Percentiles rank a stretch among this genome's conserved stretches.
phyloP scores from a whole-genome alignment of 129 eudicot species.

The Dittrichia graveolens region DNA sequence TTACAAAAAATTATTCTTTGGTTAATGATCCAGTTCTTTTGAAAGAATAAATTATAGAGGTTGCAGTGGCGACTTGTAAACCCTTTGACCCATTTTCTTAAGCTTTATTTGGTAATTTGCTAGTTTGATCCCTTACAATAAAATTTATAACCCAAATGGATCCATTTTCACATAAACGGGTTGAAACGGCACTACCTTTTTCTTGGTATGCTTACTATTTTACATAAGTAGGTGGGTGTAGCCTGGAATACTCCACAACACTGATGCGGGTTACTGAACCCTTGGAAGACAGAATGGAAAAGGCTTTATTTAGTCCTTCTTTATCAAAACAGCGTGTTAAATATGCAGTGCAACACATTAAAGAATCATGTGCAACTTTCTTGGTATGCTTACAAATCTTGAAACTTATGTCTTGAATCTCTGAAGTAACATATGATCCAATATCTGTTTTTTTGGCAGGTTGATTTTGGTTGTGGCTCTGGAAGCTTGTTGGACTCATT shows the following conservation, averaged over 20 bases:
- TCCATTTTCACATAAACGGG: constrained; percentile 4
- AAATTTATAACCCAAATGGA: neutral
- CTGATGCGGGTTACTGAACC: constrained; percentile 83
- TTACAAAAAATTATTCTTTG: neutral
- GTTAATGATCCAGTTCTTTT: neutral
- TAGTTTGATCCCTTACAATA: neutral
- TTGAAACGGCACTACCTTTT: neutral
- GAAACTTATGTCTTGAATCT: constrained; percentile 3
- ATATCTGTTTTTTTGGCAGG: constrained; percentile 48
- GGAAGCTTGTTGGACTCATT: constrained; percentile 94
- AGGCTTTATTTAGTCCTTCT: constrained; percentile 90
- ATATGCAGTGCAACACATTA: constrained; percentile 78
- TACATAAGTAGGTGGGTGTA: constrained; percentile 49
- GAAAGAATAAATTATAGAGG: too few species aligned
- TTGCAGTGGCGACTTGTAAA: neutral
- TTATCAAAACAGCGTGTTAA: constrained; percentile 94
- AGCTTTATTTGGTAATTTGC: neutral
- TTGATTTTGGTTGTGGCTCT: constrained; percentile 98
- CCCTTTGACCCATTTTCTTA: neutral
- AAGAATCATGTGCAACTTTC: constrained; percentile 69
- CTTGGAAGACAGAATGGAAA: constrained; percentile 92
- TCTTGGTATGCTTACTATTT: neutral
- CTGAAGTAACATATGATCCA: neutral
- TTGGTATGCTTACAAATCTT: constrained; percentile 51
- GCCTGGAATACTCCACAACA: constrained; percentile 58